These are phyloP conservation scores for Medakamo hakoo DNA, from an alignment of 139 green algal genomes.

Conservation along the genomic window DNA sequence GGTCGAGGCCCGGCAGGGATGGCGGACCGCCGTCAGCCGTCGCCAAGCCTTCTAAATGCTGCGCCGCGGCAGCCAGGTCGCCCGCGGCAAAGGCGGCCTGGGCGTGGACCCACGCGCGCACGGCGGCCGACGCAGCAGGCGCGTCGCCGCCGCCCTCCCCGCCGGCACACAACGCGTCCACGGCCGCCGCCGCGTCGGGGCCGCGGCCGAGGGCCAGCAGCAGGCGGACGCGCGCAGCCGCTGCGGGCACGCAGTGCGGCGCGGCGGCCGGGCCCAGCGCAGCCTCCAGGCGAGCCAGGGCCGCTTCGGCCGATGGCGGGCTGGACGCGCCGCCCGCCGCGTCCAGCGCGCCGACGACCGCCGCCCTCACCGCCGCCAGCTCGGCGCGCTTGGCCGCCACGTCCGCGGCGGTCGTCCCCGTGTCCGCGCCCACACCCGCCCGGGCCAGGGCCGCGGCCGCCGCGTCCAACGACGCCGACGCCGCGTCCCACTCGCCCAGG, in stretches of 20 bases:
- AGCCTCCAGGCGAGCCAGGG: neutral
- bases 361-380: neutral
- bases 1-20: neutral
- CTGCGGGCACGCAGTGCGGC: neutral
- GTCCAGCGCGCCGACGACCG: neutral
- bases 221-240: neutral
- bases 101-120: slow-evolving; percentile 8
- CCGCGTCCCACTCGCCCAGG: slow-evolving; percentile 1
- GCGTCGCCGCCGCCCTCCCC: neutral
- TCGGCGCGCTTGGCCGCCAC: slow-evolving; percentile 2
- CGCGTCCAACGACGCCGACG: slow-evolving; percentile 1
- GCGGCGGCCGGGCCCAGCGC: neutral
- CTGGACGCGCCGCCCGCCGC: neutral
- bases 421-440: neutral
- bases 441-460: neutral
- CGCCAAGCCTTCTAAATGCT: neutral
- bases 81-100: slow-evolving; percentile 7
- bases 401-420: neutral
- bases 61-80: neutral
- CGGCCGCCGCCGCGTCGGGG: neutral
- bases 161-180: neutral
- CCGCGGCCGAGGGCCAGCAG: neutral
- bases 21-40: neutral
- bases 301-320: neutral
- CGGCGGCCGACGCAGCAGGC: slow-evolving; percentile 1